These are phyloP conservation scores for Maudiozyma humilis DNA, from an alignment of 1,139 yeast genomes.

Conservation along the genomic window DNA sequence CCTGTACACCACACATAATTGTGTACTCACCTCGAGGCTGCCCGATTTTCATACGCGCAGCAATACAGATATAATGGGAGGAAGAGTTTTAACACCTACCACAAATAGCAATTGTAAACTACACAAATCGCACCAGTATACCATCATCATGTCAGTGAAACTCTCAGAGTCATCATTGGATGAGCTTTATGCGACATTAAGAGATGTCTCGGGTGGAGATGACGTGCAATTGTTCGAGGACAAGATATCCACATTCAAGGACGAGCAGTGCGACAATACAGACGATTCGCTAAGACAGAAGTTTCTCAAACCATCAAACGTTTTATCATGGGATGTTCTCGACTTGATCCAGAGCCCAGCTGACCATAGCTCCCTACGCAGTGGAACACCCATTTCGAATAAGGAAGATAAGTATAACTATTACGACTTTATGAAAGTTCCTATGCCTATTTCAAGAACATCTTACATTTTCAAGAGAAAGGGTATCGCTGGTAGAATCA, in stretches of 20 bases:
- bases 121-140: neutral
- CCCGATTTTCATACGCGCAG: too few species aligned
- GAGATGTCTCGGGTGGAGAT: constrained; percentile 18
- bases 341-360: constrained; percentile 29
- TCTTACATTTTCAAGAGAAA: constrained; percentile 53
- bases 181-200: constrained; percentile 18
- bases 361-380: constrained; percentile 13
- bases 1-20: too few species aligned
- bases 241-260: constrained; percentile 14
- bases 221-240: constrained; percentile 20
- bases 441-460: constrained; percentile 49
- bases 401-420: constrained; percentile 34
- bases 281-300: constrained; percentile 14
- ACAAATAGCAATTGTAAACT: too few species aligned
- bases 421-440: constrained; percentile 39
- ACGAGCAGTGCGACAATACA: constrained; percentile 3
- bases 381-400: neutral
- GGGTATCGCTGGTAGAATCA: constrained; percentile 68
- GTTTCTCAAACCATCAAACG: constrained; percentile 24
- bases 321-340: constrained; percentile 26
- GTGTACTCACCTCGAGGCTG: too few species aligned
- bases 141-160: constrained; percentile 5
- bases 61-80: too few species aligned
- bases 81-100: too few species aligned
- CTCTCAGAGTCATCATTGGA: constrained; percentile 13